Evolutionary conservation across 2,329 filamentous ascomycete species (phyloP).

Genomic region (Aspergillus calidoustus): DNA sequence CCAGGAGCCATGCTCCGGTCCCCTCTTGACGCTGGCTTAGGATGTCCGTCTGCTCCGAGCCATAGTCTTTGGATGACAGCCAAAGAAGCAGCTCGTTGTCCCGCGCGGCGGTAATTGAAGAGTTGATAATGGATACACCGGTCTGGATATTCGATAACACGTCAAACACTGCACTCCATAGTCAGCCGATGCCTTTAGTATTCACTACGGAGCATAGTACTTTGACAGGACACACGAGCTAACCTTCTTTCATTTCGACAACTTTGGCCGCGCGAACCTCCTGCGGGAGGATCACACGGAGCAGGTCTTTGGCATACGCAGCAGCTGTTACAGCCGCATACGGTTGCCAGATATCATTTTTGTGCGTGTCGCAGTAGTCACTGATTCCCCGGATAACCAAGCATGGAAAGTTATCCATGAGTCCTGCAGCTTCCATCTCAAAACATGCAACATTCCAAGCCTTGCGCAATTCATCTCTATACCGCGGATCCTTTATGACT

Average conservation of each 20-base stretch:
- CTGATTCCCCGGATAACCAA: constrained; percentile 32
- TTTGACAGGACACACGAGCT: neutral
- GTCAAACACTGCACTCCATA: neutral
- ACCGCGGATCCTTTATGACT: constrained; percentile 25
- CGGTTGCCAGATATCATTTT: constrained; percentile 22
- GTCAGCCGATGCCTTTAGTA: neutral
- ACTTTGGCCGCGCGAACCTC: constrained; percentile 6
- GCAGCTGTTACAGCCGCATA: constrained; percentile 23
- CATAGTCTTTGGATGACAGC: constrained; percentile 8
- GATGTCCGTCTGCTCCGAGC: constrained; percentile 5
- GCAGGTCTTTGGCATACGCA: constrained; percentile 24
- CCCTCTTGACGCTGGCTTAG: constrained; percentile 18
- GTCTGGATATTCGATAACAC: constrained; percentile 7
- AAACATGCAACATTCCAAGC: constrained; percentile 24
- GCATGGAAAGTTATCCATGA: constrained; percentile 30
- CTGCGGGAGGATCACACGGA: constrained; percentile 7
- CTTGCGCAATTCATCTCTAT: constrained; percentile 20
- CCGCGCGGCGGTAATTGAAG: neutral
- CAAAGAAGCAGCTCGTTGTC: constrained; percentile 8
- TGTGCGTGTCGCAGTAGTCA: constrained; percentile 26
- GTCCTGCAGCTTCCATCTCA: constrained; percentile 26
- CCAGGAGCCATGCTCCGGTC: constrained; percentile 24
- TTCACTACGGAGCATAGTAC: neutral
- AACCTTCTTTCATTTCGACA: constrained; percentile 7
- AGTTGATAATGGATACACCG: constrained; percentile 1